Base-by-base conservation (phyloP, 106 monocot species). In the Platanthera guangdongensis region DNA sequence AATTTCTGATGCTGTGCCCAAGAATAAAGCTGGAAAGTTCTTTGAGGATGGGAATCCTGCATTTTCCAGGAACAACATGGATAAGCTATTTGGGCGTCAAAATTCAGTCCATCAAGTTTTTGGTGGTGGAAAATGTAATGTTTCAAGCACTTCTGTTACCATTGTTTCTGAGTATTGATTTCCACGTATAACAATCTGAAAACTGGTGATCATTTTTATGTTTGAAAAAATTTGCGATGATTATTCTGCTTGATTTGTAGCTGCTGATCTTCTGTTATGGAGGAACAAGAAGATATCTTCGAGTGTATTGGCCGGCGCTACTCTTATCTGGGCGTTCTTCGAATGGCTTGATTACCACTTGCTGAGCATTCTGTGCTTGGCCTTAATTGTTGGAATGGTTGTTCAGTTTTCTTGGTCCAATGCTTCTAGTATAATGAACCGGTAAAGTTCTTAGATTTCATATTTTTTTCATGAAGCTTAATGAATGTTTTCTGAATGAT, bases 301-400 rank as follows among this genome's bases (percentile, higher is more conserved):
- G 4, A 85, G 92, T 45, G 82, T 85, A 1, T 71, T 95, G 55
- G 76, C 79, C 73, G 81, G 73, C 57, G 88, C 92, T 65, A 92
- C 92, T 22, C 78, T 78, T 30, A 53, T 86, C 22, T 95, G 92
- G 92, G 88, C 81, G 59, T 80, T 92, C 59, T 92, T 95, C 83
- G 95, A 92, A 77, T 92, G 88, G 90, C 90, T 95, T n/a, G 73
- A 92, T 50, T 95, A 92, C 65, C 88, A 95, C 51, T 95, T 95
- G 79, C 77, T 95, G 8, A 82, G 86, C 78, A 81, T 95, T 51
- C 19, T 81, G 39, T 86, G 83, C 81, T 82, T 92, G 72, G 76
- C 76, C 16, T 78, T 95, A 30, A 86, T 83, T 57, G 53, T 85
- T 75, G 88, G 85, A 32, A 86, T 95, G 90, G 16, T 88, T 57